Base-by-base conservation (phyloP, 768 basidiomycete species). In the Boletus edulis region DNA sequence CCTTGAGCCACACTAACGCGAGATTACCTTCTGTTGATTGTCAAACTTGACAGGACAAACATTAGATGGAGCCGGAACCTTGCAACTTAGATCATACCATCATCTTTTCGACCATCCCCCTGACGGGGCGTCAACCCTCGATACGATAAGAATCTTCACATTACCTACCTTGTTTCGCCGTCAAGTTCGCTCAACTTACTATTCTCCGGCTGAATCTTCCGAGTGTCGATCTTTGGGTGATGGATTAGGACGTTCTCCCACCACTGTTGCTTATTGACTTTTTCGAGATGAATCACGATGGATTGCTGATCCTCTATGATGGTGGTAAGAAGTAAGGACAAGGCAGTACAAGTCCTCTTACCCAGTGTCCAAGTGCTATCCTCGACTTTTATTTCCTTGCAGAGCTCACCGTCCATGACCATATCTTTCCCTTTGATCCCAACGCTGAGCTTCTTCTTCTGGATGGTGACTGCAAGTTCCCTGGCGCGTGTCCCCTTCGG, bases 21-120 rank as follows among this genome's bases (percentile, higher is more conserved):
- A 55, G 6, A n/a, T 37, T 64, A 77, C 75, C 68, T 73, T 76
- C 54, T 71, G 73, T 50, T 78, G 76, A 51, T 76, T 76, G 57
- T 76, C 75, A 46, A 77, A 78, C 76, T 78, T 60, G 51, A 62
- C 38, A n/a, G 48, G 40, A 44, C 32, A 20, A 48, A 12, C 4
- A 34, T 69, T 41, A 58, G 63, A 56, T 37, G 37, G 40, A 20
- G 35, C 10, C 44, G 46, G 13, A 18, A 50, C 14, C 8, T 39
- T 46, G 20, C 39, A 46, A 24, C 15, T 11, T 17, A 45, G 11
- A 58, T 51, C 88, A 62, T 75, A 96, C 96, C 96, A 99, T 98
- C 97, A 99, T 99, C 78, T 99, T 99, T 73, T 99, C 97, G 4
- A 99, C 97, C 91, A 99, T 90, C 3, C 91, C 94, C 61, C 97